Base-by-base conservation (phyloP, 148 eudicot species). In the Persicaria maculosa region DNA sequence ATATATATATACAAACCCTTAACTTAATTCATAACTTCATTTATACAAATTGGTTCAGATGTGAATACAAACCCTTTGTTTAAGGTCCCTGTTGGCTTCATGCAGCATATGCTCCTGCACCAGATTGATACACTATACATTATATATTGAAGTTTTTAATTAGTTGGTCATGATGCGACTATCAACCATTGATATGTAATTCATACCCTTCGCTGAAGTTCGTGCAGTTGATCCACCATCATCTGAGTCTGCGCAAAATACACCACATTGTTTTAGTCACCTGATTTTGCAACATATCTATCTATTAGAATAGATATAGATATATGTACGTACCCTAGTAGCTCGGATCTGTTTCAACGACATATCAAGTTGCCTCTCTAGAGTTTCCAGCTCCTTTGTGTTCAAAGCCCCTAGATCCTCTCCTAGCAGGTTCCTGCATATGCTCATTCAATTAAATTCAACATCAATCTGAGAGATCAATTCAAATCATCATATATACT, bases 381-480 rank as follows among this genome's bases (percentile, higher is more conserved):
- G 91, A 17, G 92, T 83, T 74, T 95, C 99, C 2, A 95, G 99
- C 72, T 95, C 96, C 86, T 89, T 89, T 85, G 89, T 87, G 80
- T 79, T 95, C 20, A 95, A 79, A 47, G 97, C 91, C 7, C 99
- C 99, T 22, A 95, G 87, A 86, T 95, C 97, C 86, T 95, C 99
- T 40, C 99, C 98, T 76, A 90, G 80, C 20, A 95, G 87, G 79
- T 95, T 92, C 89, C 98, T 95, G 50, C 40, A 31, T 20, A 20
- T 31, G 40, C 3, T 31, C 40, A 31, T 31, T 31, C 40, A 31
- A 31, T 31, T 2, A 31, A 31, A 31, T 31, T 31, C 40, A 31
- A 31, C 40, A 31, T 31, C 40, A 31, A 31, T 31, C 40, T 31
- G 40, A 31, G 40, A 31, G 40, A 31, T 31, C 40, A 31, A 2